Evolutionary conservation across 2,329 filamentous ascomycete species (phyloP), one percentile per base, ranked within the genome.

Genomic region (Ceratocystis albifundus): DNA sequence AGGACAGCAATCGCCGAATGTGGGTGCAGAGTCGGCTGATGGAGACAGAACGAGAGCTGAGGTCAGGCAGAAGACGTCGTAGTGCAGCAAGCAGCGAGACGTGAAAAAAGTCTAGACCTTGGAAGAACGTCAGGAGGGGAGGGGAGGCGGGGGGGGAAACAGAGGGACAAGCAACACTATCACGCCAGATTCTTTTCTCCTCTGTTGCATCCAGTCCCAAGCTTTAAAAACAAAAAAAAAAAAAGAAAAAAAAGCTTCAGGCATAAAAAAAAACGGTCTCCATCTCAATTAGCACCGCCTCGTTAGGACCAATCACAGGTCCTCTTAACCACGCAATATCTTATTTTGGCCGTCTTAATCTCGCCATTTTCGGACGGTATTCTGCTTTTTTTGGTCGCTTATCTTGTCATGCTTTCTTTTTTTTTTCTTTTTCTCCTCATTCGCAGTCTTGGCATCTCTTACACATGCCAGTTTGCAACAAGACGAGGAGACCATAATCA

Each of bases 1-100:
- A 72, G 59, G 80, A 84, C 68, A 74, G 75, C 32, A 75, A 77
- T 0, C 80, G 83, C 71, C 80, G 83, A 61, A 82, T 78, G 68
- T 85, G 81, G 80, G 80, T 85, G 44, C 83, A 85, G 72, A 77
- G 79, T 22, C 76, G 82, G 15, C 75, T 86, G 30, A 80, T 86
- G 79, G 81, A 84, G 70, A 84, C 82, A 22, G 82, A 85, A 71
- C 80, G 80, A 71, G 82, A 85, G 70, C 74, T 85, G 66, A 78
- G 82, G 41, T 80, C 77, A 7, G 80, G 81, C 45, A 76, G 82
- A 62, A 76, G 82, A 70, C 74, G 80, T 69, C 76, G 80, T 62
- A 79, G 79, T 72, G 73, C 73, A 28, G 71, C 72, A 45, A 64
- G 41, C 44, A 57, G 53, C 41, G 62, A 65, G 12, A 32, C 59